Evolutionary conservation across 169 alveolate species (phyloP), one percentile per base, ranked within the genome.

Genomic region (Cryptosporidium baileyi): DNA sequence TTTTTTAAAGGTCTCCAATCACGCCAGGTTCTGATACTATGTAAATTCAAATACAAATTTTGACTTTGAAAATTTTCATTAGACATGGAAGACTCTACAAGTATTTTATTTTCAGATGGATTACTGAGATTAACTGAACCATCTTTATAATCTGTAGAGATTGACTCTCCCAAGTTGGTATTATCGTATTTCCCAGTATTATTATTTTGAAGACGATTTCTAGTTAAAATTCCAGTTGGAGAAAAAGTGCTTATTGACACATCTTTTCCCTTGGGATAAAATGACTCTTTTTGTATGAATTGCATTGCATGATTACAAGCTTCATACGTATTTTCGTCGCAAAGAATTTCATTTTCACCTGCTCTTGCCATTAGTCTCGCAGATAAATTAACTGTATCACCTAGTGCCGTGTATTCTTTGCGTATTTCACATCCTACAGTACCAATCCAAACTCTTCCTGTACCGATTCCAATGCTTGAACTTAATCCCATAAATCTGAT

Each of bases 371-470:
- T 91, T 43, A 93, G 81, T 60, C 96, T 63, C 5, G 94, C 93
- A 19, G 96, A 89, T 1, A 92, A 80, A 51, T 93, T 93, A 5
- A 93, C 95, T 3, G 91, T 63, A 60, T 93, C 95, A 1, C 96
- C 96, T 22, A 93, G 74, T 5, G 94, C 92, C 11, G 96, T 93
- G 52, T 92, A 93, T 38, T 93, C 96, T 24, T 91, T 92, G 30
- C 96, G 80, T 7, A 92, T 89, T 47, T 89, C 90, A 61, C 93
- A 92, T 3, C 96, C 96, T 51, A 93, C 82, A 5, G 92, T 89
- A 7, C 96, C 96, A 88, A 94, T 92, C 96, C 96, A 93, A 13
- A 92, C 95, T 34, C 82, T 79, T 0, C 96, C 96, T 1, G 96
- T 92, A 24, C 94, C 89, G 5, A 93, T 90, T 1, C 96, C 96